Evolutionary conservation across 257 asterid species (phyloP).

Genomic region (Nicotiana undulata): DNA sequence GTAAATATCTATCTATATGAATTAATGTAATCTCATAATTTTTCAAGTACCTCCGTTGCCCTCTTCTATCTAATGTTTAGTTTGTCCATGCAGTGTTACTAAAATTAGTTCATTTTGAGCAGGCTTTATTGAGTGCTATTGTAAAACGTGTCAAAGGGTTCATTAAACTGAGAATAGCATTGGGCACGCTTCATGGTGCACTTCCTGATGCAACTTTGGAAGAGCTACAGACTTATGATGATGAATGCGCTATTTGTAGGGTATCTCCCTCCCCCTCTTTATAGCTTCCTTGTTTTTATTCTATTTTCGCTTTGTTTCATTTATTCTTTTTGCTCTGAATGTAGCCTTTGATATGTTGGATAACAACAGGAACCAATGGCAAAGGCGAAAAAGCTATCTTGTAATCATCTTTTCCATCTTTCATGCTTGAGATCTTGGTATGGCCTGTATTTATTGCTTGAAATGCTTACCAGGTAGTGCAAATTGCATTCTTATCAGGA

Average conservation of each 20-base stretch:
- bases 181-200: slow-evolving; percentile 87
- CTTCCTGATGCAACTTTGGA: slow-evolving; percentile 86
- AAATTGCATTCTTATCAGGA: not conserved
- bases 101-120: slow-evolving; percentile 14
- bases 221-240: slow-evolving; percentile 79
- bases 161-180: slow-evolving; percentile 67
- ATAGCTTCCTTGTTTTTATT: not conserved
- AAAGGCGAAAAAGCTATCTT: slow-evolving; percentile 83
- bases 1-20: slow-evolving; percentile 36
- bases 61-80: slow-evolving; percentile 5
- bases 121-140: slow-evolving; percentile 86
- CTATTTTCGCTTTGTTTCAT: not conserved
- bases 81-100: not conserved
- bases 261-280: slow-evolving; percentile 28
- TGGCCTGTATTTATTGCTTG: slow-evolving; percentile 9
- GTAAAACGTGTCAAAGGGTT: slow-evolving; percentile 71
- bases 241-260: slow-evolving; percentile 96
- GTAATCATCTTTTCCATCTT: slow-evolving; percentile 90
- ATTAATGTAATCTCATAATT: not conserved
- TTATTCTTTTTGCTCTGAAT: slow-evolving; percentile 12
- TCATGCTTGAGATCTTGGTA: slow-evolving; percentile 97
- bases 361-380: slow-evolving; percentile 89
- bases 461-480: not conserved
- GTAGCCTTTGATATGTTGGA: slow-evolving; percentile 17
- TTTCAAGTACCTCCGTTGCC: not conserved